Evolutionary conservation across 768 basidiomycete genomes (phyloP), one percentile per base, ranked within the genome.

Genomic region (Melanogaster broomeanus): DNA sequence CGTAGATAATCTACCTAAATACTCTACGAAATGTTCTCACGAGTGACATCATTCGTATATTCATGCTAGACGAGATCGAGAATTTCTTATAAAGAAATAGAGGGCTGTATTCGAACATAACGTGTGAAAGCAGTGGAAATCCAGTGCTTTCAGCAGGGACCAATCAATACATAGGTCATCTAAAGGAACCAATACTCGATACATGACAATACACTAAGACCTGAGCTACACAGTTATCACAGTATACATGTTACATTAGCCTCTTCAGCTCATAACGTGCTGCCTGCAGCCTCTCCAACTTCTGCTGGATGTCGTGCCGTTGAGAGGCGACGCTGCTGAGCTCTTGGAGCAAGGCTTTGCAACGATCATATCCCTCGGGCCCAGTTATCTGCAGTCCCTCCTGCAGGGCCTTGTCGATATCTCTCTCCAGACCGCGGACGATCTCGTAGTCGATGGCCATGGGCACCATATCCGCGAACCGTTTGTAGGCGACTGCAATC

Each of bases 321-420:
- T 65, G 69, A 13, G 69, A 70, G 0, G 78, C 69, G 16, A 82
- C 57, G 12, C 70, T 63, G 0, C 72, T 69, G 19, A 67, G 73
- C 61, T 87, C 83, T 55, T 76, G 74, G 0, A 83, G 71, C 25
- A 79, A 69, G 42, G 78, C 76, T 50, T 64, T 60, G 57, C 81
- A 85, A 16, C 76, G 77, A 4, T 64, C 59, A n/a, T 66, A 60
- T 0, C 75, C 81, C 24, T 81, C 73, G 0, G 68, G 53, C 2
- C 77, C 76, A 37, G 78, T 76, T 34, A 87, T 69, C 0, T 76
- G 76, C 15, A 88, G 74, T 0, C 77, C 77, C 1, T 62, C 57
- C 38, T 72, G 70, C 7, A 88, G 63, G 0, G 65, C 72, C 6
- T 64, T 61, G 7, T 83, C 68, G 2, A 87, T 60, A 8, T 67